A percentile compares a stretch with the other conserved stretches of the same genome.
These are phyloP conservation scores for Penicillium silybi DNA, from an alignment of 495 filamentous ascomycete species.

Conservation along the genomic window DNA sequence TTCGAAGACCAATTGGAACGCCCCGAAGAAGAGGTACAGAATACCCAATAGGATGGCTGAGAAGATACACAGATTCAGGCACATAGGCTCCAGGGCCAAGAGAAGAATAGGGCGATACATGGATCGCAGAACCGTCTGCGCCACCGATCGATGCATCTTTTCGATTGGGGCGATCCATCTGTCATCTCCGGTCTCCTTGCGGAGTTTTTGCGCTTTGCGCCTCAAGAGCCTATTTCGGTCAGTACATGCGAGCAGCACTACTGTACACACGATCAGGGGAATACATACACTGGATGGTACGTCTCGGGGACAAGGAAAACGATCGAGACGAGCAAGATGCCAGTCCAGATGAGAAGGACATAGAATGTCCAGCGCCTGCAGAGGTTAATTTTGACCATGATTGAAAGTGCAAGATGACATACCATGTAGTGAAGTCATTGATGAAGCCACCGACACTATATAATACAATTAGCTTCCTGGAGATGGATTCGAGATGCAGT, in stretches of 20 bases:
- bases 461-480: not conserved
- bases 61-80: conserved; percentile 76
- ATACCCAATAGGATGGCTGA: conserved; percentile 83
- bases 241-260: not conserved
- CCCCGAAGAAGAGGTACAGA: conserved; percentile 93
- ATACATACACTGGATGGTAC: conserved; percentile 65
- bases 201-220: conserved; percentile 65
- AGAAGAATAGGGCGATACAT: conserved; percentile 80
- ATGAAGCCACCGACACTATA: conserved; percentile 63
- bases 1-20: conserved; percentile 79
- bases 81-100: conserved; percentile 83
- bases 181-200: conserved; percentile 73
- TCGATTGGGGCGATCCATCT: conserved; percentile 80
- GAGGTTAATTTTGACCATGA: conserved; percentile 7
- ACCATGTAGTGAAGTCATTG: conserved; percentile 73
- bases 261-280: not conserved
- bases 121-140: conserved; percentile 63
- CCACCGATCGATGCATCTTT: conserved; percentile 65
- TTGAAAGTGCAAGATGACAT: conserved; percentile 5
- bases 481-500: conserved; percentile 41
- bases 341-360: conserved; percentile 78
- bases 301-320: conserved; percentile 82
- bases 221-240: conserved; percentile 56
- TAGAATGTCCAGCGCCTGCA: conserved; percentile 83
- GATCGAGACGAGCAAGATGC: conserved; percentile 56